Conservation (phyloP, 805 yeast species). For the Schwanniomyces yamadae region DNA sequence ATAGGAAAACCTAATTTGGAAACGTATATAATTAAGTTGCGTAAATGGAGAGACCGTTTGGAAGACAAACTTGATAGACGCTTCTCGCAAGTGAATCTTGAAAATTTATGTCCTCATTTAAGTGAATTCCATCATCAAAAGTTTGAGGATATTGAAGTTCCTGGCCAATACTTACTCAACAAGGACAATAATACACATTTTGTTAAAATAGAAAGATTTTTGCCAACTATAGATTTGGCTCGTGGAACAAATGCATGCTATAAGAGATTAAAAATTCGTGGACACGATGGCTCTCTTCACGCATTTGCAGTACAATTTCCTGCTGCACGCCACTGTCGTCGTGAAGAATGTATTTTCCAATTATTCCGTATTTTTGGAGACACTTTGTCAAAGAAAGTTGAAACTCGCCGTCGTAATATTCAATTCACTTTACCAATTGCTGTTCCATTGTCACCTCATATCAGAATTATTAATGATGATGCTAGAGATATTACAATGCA, state of each 20-base stretch:
- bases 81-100: slow-evolving; percentile 75
- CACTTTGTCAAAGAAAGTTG: slow-evolving; percentile 75
- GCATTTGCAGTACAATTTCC: slow-evolving; percentile 97
- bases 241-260: slow-evolving; percentile 90
- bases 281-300: slow-evolving; percentile 89
- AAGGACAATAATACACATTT: slow-evolving; percentile 89
- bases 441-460: slow-evolving; percentile 91
- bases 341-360: slow-evolving; percentile 94
- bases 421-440: slow-evolving; percentile 88
- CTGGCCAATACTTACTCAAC: slow-evolving; percentile 91
- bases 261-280: slow-evolving; percentile 84
- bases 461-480: slow-evolving; percentile 85
- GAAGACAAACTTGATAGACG: slow-evolving; percentile 90
- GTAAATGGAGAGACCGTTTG: slow-evolving; percentile 89
- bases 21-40: slow-evolving; percentile 74
- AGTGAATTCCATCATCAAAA: slow-evolving; percentile 98
- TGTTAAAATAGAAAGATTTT: slow-evolving; percentile 86
- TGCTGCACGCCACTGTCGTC: slow-evolving; percentile 93
- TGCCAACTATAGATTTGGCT: slow-evolving; percentile 83
- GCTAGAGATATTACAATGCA: slow-evolving; percentile 73
- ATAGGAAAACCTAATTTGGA: slow-evolving; percentile 84
- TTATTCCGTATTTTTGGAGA: slow-evolving; percentile 86
- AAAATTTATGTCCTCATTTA: slow-evolving; percentile 89
- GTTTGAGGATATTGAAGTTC: slow-evolving; percentile 95
- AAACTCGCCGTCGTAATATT: slow-evolving; percentile 81